Evolutionary conservation across 169 alveolate genomes (phyloP).

Genomic region (Eimeria praecox): DNA sequence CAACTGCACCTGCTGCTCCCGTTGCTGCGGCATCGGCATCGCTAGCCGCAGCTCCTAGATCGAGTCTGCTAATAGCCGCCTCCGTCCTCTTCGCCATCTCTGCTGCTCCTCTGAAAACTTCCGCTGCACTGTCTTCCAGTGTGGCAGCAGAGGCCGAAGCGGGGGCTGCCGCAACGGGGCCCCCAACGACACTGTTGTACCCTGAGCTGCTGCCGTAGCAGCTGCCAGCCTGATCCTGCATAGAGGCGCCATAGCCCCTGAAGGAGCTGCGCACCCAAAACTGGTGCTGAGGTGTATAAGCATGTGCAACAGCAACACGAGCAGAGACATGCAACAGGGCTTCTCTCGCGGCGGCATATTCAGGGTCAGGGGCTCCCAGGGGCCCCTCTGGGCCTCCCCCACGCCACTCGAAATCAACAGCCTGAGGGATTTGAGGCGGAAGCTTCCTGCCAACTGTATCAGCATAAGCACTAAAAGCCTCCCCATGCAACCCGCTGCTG

Average conservation of each 20-base stretch:
- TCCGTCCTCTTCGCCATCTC: neutral
- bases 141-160: neutral
- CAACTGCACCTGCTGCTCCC: neutral
- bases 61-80: neutral
- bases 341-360: neutral
- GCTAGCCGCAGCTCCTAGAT: neutral
- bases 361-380: neutral
- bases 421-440: too few species aligned
- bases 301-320: conserved; percentile 63
- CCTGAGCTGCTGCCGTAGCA: neutral
- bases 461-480: neutral
- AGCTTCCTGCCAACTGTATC: neutral
- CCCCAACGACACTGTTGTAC: neutral
- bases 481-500: neutral
- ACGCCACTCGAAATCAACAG: neutral
- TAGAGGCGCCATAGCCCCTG: neutral
- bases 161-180: neutral
- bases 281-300: conserved; percentile 14
- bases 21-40: neutral
- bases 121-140: neutral
- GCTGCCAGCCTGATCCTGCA: neutral
- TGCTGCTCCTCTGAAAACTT: neutral
- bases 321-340: conserved; percentile 47
- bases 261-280: neutral
- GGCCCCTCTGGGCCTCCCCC: neutral